phyloP scores from a whole-genome alignment of 228 moss, liverwort and hornwort genomes.

The Sphagnum magellanicum region DNA sequence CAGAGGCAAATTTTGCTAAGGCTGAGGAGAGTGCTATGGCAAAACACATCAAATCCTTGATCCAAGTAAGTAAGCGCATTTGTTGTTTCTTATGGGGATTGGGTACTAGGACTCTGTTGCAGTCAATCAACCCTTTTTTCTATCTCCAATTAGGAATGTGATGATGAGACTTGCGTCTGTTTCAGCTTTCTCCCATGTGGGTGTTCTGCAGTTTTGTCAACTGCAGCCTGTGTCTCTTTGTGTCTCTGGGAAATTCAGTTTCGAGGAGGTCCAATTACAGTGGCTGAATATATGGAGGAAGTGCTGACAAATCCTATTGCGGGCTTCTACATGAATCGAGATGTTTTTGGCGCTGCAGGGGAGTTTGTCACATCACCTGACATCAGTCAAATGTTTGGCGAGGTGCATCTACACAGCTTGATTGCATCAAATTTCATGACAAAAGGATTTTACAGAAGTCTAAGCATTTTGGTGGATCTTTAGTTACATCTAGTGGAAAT shows the following conservation, averaged over 20 bases:
- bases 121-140: neutral
- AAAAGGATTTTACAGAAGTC: too few relatives aligned
- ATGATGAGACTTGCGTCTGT: too few relatives aligned
- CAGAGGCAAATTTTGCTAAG: too few relatives aligned
- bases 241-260: constrained; percentile 33
- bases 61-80: constrained; percentile 36
- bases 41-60: constrained; percentile 77
- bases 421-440: neutral
- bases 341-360: constrained; percentile 79
- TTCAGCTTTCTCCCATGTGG: too few relatives aligned
- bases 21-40: constrained; percentile 46
- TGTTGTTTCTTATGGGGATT: neutral
- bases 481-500: too few relatives aligned
- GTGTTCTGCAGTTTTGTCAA: too few relatives aligned
- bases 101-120: neutral
- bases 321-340: constrained; percentile 89
- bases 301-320: constrained; percentile 84
- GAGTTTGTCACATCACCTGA: constrained; percentile 96
- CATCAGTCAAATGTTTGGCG: constrained; percentile 94
- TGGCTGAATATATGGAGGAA: constrained; percentile 93
- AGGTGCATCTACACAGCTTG: constrained; percentile 29
- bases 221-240: neutral
- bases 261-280: constrained; percentile 88
- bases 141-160: neutral
- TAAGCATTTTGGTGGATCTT: too few relatives aligned